Conservation (phyloP, 2,329 filamentous ascomycete species). For the Sporothrix schenckii region DNA sequence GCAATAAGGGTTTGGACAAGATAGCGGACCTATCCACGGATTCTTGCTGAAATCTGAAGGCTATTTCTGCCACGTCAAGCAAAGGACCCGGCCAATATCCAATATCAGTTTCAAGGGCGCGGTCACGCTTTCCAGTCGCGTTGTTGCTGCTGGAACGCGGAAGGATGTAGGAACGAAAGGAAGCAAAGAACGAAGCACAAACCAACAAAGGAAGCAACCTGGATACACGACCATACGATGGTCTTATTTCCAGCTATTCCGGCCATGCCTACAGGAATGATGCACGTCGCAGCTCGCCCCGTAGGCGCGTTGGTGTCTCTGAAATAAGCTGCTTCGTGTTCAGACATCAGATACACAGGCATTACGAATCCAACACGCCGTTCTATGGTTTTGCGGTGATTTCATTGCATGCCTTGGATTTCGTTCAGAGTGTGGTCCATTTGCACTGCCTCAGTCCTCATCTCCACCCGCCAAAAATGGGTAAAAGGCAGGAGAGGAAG, state of each 20-base stretch:
- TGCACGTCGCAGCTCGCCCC: no score
- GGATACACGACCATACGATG: neutral
- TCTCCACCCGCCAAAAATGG: constrained; percentile 20
- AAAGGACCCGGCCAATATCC: constrained; percentile 6
- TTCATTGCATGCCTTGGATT: constrained; percentile 12
- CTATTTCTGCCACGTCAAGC: neutral
- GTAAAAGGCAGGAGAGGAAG: constrained; percentile 3
- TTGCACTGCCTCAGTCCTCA: constrained; percentile 28
- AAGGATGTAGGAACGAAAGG: constrained; percentile 3
- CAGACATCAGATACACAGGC: neutral
- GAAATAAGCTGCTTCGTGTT: neutral
- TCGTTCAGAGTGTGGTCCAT: neutral
- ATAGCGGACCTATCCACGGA: neutral
- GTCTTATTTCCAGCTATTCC: constrained; percentile 14
- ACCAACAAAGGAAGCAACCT: neutral
- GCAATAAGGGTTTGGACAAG: neutral
- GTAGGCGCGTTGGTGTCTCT: no score
- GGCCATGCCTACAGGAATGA: neutral
- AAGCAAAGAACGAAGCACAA: constrained; percentile 3
- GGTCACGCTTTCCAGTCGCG: constrained; percentile 10
- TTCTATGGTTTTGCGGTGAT: neutral
- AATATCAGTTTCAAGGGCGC: neutral
- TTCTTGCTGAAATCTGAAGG: neutral
- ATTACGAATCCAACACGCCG: no score
- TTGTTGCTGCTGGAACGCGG: neutral